Conservation (phyloP, 2,329 filamentous ascomycete genomes). For the Sporothrix inflata region DNA sequence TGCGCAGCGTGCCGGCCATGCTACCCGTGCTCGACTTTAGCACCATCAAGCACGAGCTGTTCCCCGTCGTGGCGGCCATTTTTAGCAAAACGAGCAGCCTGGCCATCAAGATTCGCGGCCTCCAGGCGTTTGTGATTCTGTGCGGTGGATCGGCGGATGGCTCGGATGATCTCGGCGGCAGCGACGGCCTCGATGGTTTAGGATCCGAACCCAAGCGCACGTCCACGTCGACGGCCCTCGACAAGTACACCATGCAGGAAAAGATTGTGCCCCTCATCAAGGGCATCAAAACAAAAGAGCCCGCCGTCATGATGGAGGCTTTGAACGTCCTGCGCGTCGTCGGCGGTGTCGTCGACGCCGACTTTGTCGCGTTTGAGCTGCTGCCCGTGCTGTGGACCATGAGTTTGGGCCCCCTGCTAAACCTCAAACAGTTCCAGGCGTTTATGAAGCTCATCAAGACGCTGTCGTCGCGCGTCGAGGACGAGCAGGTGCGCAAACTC, state of each 20-base stretch:
- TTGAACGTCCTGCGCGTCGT: slow-evolving; percentile 84
- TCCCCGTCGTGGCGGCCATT: slow-evolving; percentile 85
- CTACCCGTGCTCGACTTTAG: slow-evolving; percentile 90
- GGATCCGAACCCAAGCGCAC: slow-evolving; percentile 59
- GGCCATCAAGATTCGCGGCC: slow-evolving; percentile 88
- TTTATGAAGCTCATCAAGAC: slow-evolving; percentile 90
- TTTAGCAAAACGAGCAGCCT: slow-evolving; percentile 93
- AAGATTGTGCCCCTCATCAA: slow-evolving; percentile 91
- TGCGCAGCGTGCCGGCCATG: slow-evolving; percentile 77
- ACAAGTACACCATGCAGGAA: slow-evolving; percentile 98
- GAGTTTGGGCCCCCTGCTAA: slow-evolving; percentile 84
- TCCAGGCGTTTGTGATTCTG: slow-evolving; percentile 87
- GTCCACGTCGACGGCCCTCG: slow-evolving; percentile 73
- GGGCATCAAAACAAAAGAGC: slow-evolving; percentile 96
- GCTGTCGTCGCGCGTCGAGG: slow-evolving; percentile 78
- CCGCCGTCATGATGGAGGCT: slow-evolving; percentile 94
- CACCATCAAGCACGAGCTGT: slow-evolving; percentile 95
- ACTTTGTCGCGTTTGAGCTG: slow-evolving; percentile 90
- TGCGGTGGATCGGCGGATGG: slow-evolving; percentile 72
- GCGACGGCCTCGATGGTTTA: slow-evolving; percentile 78
- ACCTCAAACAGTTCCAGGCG: slow-evolving; percentile 82
- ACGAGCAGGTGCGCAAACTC: slow-evolving; percentile 85
- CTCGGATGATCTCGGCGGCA: slow-evolving; percentile 50
- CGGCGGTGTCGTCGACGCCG: slow-evolving; percentile 78
- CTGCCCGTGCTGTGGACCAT: slow-evolving; percentile 90